A percentile compares a stretch with the other conserved stretches of the same genome.
Evolutionary conservation across 306 rosid species (phyloP).

Genomic region (Cicer bijugum): DNA sequence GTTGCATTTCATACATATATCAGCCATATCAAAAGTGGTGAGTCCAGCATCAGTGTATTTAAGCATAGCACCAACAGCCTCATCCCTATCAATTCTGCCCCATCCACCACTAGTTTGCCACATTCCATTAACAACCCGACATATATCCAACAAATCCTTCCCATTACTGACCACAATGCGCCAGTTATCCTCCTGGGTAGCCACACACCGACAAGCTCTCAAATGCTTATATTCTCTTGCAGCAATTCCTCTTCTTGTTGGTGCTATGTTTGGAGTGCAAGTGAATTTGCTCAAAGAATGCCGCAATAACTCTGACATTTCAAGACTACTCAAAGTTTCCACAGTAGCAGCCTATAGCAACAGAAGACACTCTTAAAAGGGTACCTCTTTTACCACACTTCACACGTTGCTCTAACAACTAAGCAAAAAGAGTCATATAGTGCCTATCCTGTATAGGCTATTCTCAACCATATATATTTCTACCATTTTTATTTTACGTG

Average conservation of each 20-base stretch:
- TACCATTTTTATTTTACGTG: conserved; percentile 37
- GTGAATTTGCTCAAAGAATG: conserved; percentile 49
- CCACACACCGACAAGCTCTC: conserved; percentile 51
- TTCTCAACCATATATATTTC: conserved; percentile 44
- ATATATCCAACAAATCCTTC: conserved; percentile 68
- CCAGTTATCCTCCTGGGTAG: conserved; percentile 56
- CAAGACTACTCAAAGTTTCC: conserved; percentile 31
- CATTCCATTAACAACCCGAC: conserved; percentile 84
- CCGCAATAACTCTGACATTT: conserved; percentile 62
- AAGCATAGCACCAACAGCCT: conserved; percentile 77
- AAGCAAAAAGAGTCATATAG: too few species aligned
- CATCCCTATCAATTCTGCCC: conserved; percentile 75
- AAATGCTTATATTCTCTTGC: conserved; percentile 35
- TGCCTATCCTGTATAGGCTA: conserved; percentile 37
- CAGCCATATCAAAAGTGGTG: conserved; percentile 82
- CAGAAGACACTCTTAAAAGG: background rate
- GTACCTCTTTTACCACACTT: conserved; percentile 12
- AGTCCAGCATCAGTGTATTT: conserved; percentile 78
- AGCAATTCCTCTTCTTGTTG: conserved; percentile 41
- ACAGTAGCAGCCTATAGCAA: background rate
- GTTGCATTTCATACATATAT: conserved; percentile 62
- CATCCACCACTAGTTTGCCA: conserved; percentile 89
- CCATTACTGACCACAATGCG: conserved; percentile 60
- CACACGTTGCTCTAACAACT: conserved; percentile 11
- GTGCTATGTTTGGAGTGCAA: conserved; percentile 32